Conservation (phyloP, 208 protist species). For the Trypanosoma avium region DNA sequence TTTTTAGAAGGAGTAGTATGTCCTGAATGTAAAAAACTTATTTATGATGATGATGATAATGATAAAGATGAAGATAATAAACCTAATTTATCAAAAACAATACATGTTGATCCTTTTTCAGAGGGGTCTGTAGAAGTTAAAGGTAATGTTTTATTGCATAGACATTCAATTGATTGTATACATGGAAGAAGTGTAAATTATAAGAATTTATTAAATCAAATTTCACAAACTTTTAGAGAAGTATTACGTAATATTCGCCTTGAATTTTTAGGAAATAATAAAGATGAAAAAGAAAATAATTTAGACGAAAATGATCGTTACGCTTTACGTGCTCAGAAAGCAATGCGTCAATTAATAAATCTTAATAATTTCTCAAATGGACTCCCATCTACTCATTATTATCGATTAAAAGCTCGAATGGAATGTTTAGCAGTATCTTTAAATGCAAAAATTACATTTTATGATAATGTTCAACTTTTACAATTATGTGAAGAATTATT, state of each 20-base stretch:
- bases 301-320: slow-evolving; percentile 2
- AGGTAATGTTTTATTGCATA: neutral
- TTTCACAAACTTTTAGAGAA: slow-evolving; percentile 6
- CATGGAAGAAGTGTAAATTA: neutral
- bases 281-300: slow-evolving; percentile 5
- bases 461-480: slow-evolving; percentile 38
- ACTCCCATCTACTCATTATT: slow-evolving; percentile 56
- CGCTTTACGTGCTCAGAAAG: slow-evolving; percentile 11
- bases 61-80: neutral
- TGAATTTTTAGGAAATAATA: slow-evolving; percentile 15
- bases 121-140: neutral
- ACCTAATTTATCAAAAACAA: neutral
- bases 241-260: neutral
- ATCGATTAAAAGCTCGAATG: slow-evolving; percentile 45
- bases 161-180: slow-evolving; percentile 14
- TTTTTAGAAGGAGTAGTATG: slow-evolving; percentile 60
- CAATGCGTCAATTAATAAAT: slow-evolving; percentile 46
- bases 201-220: neutral
- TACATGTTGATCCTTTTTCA: neutral
- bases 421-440: slow-evolving; percentile 48
- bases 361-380: slow-evolving; percentile 35
- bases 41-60: slow-evolving; percentile 26
- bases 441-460: slow-evolving; percentile 27
- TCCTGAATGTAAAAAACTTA: slow-evolving; percentile 41
- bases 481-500: slow-evolving; percentile 45